Base-by-base conservation (phyloP, 202 grass and related monocot species). In the Alloteropsis angusta region DNA sequence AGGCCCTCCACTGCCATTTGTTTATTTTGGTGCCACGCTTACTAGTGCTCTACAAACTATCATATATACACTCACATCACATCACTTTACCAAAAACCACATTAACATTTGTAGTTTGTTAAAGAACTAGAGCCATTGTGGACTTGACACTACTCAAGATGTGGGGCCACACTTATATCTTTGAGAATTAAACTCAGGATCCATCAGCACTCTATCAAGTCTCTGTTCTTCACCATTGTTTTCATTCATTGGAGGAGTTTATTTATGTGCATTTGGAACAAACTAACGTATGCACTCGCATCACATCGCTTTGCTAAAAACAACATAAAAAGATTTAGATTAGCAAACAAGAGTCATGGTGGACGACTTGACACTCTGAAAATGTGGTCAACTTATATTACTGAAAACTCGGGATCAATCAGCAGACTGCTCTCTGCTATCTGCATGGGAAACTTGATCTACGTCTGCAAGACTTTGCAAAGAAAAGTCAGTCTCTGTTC, bases 1-100 rank as follows among this genome's bases (percentile, higher is more conserved):
- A 74, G 46, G 56, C 34, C 76, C 47, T 39, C 81, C 70, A 72
- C 63, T 74, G 44, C n/a, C 50, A 79, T 52, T 67, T 74, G 32
- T 78, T 80, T 34, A 35, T 68, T 72, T 26, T 79, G 18, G n/a
- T 18, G 7, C 13, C 5, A 12, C 21, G 48, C 71, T 16, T 7
- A 17, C 32, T 65, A 55, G 37, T 87, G 79, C 60, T 61, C 65
- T 54, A 38, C 28, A 59, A 72, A 83, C 22, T 72, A 46, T 68
- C 41, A 30, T 48, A 30, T 48, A 16, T 32, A 48, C n/a, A 32
- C 22, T 68, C 66, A 48, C 60, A 78, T 72, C 39, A 64, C 49
- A 19, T 39, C 72, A 34, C 57, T 78, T 56, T 37, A 25, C 22
- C 11, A 5, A 83, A 45, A 23, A n/a, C 21, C 7, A 17, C 12